These are phyloP conservation scores for Mucuna pruriens DNA, from an alignment of 306 rosid genomes.

Conservation along the genomic window DNA sequence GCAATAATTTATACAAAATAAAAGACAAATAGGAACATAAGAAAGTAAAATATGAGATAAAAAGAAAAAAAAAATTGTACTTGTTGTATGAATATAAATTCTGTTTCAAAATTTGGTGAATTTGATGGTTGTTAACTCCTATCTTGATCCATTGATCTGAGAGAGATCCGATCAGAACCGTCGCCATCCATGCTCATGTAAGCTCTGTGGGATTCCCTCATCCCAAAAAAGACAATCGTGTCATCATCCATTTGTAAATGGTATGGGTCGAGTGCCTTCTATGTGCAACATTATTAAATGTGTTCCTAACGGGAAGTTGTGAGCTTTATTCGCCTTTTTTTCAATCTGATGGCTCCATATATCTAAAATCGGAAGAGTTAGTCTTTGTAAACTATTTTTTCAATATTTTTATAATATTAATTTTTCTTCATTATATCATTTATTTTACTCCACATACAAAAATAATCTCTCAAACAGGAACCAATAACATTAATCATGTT, in stretches of 20 bases:
- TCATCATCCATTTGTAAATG: constrained; percentile 46
- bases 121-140: constrained; percentile 49
- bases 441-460: neutral
- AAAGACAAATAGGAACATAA: neutral
- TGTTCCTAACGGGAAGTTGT: constrained; percentile 44
- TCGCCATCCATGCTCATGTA: constrained; percentile 60
- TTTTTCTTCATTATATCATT: neutral
- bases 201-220: constrained; percentile 51
- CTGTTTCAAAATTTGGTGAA: constrained; percentile 30
- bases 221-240: constrained; percentile 56
- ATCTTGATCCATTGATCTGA: constrained; percentile 32
- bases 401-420: neutral
- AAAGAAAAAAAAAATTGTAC: too few species aligned
- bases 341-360: constrained; percentile 34
- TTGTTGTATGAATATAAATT: neutral
- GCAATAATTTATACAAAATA: neutral
- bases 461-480: neutral
- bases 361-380: neutral
- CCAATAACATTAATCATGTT: neutral
- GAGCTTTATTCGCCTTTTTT: constrained; percentile 44
- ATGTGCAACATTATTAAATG: constrained; percentile 47
- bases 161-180: constrained; percentile 54
- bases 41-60: neutral
- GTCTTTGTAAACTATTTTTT: neutral
- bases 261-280: constrained; percentile 48